Conservation (phyloP, 208 protist genomes). For the Strigomonas culicis region DNA sequence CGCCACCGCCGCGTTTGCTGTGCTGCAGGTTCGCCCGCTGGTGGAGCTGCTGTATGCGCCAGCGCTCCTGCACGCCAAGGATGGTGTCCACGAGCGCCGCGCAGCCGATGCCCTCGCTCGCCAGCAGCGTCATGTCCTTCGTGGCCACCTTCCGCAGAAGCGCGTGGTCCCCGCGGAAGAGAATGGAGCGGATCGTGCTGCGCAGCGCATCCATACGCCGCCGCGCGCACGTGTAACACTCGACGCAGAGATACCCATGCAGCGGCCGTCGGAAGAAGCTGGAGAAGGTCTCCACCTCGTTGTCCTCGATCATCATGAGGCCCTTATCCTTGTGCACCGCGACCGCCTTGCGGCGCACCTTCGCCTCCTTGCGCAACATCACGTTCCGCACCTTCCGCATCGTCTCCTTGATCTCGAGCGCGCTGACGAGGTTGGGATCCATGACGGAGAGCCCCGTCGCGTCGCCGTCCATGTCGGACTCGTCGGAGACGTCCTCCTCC, state of each 20-base stretch:
- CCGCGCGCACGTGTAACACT: constrained; percentile 61
- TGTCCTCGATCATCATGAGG: constrained; percentile 76
- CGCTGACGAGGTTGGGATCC: constrained; percentile 35
- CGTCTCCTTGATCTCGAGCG: constrained; percentile 44
- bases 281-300: constrained; percentile 78
- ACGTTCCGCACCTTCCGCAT: constrained; percentile 67
- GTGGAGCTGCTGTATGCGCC: constrained; percentile 13
- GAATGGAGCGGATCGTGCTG: constrained; percentile 56
- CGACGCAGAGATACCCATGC: constrained; percentile 75
- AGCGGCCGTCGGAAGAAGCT: constrained; percentile 77
- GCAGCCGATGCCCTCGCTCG: constrained; percentile 17
- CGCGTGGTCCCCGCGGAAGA: constrained; percentile 60
- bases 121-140: constrained; percentile 23
- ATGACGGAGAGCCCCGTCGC: constrained; percentile 22
- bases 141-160: constrained; percentile 36
- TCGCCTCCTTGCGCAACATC: constrained; percentile 55
- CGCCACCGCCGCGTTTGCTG: not conserved
- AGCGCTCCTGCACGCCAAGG: constrained; percentile 17
- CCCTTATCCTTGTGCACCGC: constrained; percentile 66
- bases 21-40: not conserved
- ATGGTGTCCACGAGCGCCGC: constrained; percentile 22
- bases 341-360: constrained; percentile 26
- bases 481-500: not conserved
- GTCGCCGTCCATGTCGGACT: not conserved
- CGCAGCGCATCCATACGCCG: constrained; percentile 61